Percentiles rank a stretch among this genome's conserved stretches.
These are phyloP conservation scores for Metschnikowia matae DNA, from an alignment of 805 yeast species.

Conservation along the genomic window DNA sequence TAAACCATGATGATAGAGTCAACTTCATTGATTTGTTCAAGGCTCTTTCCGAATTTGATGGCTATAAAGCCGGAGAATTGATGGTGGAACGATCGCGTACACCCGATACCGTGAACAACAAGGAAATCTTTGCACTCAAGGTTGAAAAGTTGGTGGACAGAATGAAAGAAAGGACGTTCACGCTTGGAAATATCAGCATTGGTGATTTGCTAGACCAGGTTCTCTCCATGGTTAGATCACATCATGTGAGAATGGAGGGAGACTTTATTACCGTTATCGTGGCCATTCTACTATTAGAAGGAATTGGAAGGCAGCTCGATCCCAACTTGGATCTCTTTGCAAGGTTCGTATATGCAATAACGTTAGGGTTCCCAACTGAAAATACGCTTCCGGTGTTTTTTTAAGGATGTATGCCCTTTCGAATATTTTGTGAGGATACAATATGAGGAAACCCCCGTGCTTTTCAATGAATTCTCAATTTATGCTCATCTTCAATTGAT, in stretches of 20 bases:
- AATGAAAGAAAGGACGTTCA: slow-evolving; percentile 83
- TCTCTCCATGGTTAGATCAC: slow-evolving; percentile 84
- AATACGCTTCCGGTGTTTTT: slow-evolving; percentile 16
- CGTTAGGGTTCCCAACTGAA: slow-evolving; percentile 41
- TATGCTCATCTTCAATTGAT: background rate
- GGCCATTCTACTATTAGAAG: slow-evolving; percentile 86
- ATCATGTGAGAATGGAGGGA: slow-evolving; percentile 97
- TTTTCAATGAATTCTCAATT: background rate
- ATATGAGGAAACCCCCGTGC: background rate
- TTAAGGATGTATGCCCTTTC: background rate
- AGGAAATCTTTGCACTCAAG: slow-evolving; percentile 80
- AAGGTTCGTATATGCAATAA: slow-evolving; percentile 69
- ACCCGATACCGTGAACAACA: slow-evolving; percentile 85
- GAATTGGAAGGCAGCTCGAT: slow-evolving; percentile 91
- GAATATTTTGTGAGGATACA: too few species aligned
- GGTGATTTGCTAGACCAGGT: slow-evolving; percentile 88
- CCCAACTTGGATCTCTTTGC: slow-evolving; percentile 93
- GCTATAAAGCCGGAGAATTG: slow-evolving; percentile 88
- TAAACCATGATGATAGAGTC: slow-evolving; percentile 68
- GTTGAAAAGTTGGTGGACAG: slow-evolving; percentile 79
- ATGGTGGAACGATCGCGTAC: slow-evolving; percentile 95
- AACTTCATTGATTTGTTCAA: slow-evolving; percentile 88
- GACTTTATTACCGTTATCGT: slow-evolving; percentile 95
- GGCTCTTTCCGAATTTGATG: slow-evolving; percentile 87
- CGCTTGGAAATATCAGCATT: slow-evolving; percentile 85